Percentiles rank a stretch among this genome's conserved stretches.
Conservation (phyloP, 2,329 filamentous ascomycete genomes). For the Cladophialophora psammophila region DNA sequence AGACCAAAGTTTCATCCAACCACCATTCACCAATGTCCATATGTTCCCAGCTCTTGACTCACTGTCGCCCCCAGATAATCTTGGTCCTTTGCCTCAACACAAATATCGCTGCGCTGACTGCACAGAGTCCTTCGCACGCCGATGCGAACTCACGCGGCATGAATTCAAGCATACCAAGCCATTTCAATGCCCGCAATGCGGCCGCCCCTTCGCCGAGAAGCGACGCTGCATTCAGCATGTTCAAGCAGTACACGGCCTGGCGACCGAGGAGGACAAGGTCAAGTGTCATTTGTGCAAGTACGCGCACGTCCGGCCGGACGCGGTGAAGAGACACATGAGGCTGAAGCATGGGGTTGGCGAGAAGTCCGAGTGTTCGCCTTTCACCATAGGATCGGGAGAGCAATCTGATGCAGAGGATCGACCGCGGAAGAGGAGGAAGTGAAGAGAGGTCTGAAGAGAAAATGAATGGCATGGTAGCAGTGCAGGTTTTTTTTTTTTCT, state of each 20-base stretch:
- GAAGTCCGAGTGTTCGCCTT: conserved; percentile 12
- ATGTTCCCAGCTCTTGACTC: conserved; percentile 20
- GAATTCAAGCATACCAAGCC: conserved; percentile 25
- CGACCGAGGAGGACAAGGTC: conserved; percentile 11
- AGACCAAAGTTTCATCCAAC: not conserved
- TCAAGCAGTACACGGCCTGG: conserved; percentile 22
- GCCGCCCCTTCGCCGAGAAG: conserved; percentile 28
- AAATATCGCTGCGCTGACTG: conserved; percentile 16
- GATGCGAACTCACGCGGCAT: conserved; percentile 29
- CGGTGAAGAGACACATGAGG: conserved; percentile 29
- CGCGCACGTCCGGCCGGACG: conserved; percentile 25
- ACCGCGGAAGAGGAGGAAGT: not conserved
- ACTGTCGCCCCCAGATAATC: not conserved
- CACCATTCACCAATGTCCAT: not conserved
- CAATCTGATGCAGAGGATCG: not conserved
- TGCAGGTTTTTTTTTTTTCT: not conserved
- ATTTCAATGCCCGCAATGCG: conserved; percentile 24
- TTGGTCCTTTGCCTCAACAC: not conserved
- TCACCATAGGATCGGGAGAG: conserved; percentile 4
- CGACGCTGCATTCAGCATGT: conserved; percentile 26
- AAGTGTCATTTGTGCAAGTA: conserved; percentile 26
- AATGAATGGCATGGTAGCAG: not conserved
- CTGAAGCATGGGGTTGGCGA: conserved; percentile 23
- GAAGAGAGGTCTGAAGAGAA: not conserved
- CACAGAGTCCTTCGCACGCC: conserved; percentile 20